Evolutionary conservation across 2,329 filamentous ascomycete genomes (phyloP).

Genomic region (Aureobasidium sp.): DNA sequence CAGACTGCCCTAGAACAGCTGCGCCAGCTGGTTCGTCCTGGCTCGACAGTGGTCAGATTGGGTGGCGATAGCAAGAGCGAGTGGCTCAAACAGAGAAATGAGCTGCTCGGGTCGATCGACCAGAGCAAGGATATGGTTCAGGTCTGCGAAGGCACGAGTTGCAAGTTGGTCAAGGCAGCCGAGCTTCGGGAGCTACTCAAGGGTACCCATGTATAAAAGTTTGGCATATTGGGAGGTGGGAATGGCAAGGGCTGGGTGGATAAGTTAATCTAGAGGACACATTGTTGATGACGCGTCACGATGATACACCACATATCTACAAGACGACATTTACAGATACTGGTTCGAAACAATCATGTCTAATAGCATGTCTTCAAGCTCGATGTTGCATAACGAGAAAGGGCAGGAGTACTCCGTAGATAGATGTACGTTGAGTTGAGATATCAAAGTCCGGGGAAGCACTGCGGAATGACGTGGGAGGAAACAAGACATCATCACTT

Average conservation of each 20-base stretch:
- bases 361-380: background rate
- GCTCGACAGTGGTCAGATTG: conserved; percentile 33
- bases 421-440: background rate
- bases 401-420: no score
- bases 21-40: conserved; percentile 32
- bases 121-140: conserved; percentile 36
- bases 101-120: conserved; percentile 38
- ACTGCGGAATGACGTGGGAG: background rate
- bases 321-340: background rate
- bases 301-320: background rate
- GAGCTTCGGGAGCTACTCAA: conserved; percentile 13
- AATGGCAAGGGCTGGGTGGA: background rate
- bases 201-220: conserved; percentile 4
- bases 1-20: conserved; percentile 37
- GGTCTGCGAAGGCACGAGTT: conserved; percentile 40
- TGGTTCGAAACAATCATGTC: background rate
- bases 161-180: conserved; percentile 24
- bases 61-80: conserved; percentile 29
- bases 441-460: background rate
- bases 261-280: no score
- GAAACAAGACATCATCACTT: background rate
- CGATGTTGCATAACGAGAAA: no score
- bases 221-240: background rate
- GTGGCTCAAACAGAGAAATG: conserved; percentile 48
- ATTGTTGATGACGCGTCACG: background rate